Evolutionary conservation across 306 rosid genomes (phyloP).

Genomic region (Lagenaria siceraria): DNA sequence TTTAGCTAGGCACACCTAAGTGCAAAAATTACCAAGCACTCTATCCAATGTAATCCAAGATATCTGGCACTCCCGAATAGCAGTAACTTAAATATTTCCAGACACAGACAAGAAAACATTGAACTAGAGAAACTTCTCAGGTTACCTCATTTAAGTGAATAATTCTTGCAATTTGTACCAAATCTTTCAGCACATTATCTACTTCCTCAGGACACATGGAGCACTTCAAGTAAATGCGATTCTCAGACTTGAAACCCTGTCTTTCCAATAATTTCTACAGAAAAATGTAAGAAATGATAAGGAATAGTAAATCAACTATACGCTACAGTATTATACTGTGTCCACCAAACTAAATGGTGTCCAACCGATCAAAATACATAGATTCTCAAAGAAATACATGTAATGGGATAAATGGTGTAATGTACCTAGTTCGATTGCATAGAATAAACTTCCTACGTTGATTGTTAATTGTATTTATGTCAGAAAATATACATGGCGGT

Average conservation of each 20-base stretch:
- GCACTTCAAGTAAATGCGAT: slow-evolving; percentile 27
- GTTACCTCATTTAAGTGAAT: slow-evolving; percentile 69
- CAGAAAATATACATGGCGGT: not conserved
- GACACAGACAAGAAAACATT: slow-evolving; percentile 6
- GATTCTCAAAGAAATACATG: not conserved
- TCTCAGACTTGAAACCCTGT: slow-evolving; percentile 48
- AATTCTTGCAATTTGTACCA: slow-evolving; percentile 58
- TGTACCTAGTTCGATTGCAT: not conserved
- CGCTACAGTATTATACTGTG: not conserved
- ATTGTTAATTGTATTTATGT: not conserved
- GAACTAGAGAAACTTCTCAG: slow-evolving; percentile 13
- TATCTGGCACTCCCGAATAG: not conserved
- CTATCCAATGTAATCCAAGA: not conserved
- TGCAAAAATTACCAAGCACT: not conserved
- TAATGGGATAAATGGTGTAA: not conserved
- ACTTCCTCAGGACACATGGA: slow-evolving; percentile 23
- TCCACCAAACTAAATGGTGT: slow-evolving; percentile 7
- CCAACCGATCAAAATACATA: slow-evolving; percentile 3
- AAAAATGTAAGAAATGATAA: slow-evolving; percentile 10
- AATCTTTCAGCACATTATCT: slow-evolving; percentile 24
- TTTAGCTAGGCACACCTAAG: not conserved
- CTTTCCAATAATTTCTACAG: slow-evolving; percentile 45
- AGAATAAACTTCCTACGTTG: not conserved
- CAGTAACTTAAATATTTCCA: not conserved
- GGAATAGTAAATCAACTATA: slow-evolving; percentile 1